Base-by-base conservation (phyloP, 2,329 filamentous ascomycete genomes). In the Chaetomiaceae sp. region DNA sequence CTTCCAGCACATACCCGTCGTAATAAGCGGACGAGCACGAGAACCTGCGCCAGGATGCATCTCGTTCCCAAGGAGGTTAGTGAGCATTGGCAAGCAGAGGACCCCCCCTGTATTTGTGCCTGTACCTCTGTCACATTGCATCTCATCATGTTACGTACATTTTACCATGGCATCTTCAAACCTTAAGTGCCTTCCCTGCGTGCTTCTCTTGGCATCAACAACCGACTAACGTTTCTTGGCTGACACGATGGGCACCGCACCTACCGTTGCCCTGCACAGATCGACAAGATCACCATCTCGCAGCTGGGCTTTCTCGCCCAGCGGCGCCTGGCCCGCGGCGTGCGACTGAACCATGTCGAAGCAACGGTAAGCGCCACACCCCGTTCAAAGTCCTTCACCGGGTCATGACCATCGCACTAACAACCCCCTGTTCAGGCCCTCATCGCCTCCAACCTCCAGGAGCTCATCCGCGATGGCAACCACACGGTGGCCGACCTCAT, bases 381-480 rank as follows among this genome's bases (percentile, higher is more conserved):
- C n/a, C n/a, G n/a, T n/a, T n/a, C n/a, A n/a, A n/a, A n/a, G n/a
- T n/a, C n/a, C n/a, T n/a, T n/a, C n/a, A n/a, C n/a, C n/a, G n/a
- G n/a, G n/a, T 42, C 39, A 33, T 18, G 18, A 22, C 3, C 29
- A n/a, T n/a, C 43, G 40, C 44, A 54, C 45, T 54, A 49, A 51
- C 18, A 33, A 5, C 22, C 22, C 22, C 22, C 22, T 6, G 7
- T 15, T 38, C 38, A 86, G 83, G 85, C 84, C 22, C 76, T 90
- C 56, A 94, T 96, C 60, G 83, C 90, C 52, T 89, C 80, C 63
- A 90, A 90, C 65, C 76, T 97, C 40, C 91, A 96, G 67, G 91
- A 97, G 77, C 83, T 96, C 59, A 94, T 97, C 65, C 90, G 91
- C 65, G 91, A 97, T 91, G 91, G 91, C 63, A 82, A 85, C 57